A percentile compares a stretch with the other conserved stretches of the same genome.
These are phyloP conservation scores for Sporothrix pseudoabietina DNA, from an alignment of 2,329 filamentous ascomycete species.

Conservation along the genomic window DNA sequence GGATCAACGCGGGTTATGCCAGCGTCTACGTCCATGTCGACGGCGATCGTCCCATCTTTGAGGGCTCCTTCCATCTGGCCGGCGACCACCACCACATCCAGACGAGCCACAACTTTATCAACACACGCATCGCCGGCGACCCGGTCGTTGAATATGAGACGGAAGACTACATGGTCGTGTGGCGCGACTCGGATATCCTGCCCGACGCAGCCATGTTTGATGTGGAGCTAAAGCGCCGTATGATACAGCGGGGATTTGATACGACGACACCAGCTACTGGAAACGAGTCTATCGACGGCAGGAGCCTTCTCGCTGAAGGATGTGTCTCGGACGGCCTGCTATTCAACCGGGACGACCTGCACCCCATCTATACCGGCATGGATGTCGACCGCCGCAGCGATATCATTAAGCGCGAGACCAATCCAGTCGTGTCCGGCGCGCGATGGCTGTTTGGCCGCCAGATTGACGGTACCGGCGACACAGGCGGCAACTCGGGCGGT, in stretches of 20 bases:
- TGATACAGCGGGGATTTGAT: slow-evolving; percentile 36
- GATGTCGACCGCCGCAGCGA: slow-evolving; percentile 49
- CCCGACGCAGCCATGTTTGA: slow-evolving; percentile 46
- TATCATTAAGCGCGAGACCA: slow-evolving; percentile 49
- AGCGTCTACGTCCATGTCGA: slow-evolving; percentile 77
- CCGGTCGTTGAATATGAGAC: slow-evolving; percentile 60
- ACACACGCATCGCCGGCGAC: slow-evolving; percentile 71
- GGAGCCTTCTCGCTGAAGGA: slow-evolving; percentile 39
- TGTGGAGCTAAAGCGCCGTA: slow-evolving; percentile 64
- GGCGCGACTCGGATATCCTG: slow-evolving; percentile 83
- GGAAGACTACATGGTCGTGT: slow-evolving; percentile 84
- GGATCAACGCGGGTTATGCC: slow-evolving; percentile 85
- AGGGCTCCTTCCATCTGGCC: slow-evolving; percentile 81
- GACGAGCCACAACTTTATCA: slow-evolving; percentile 70
- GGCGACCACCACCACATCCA: slow-evolving; percentile 87
- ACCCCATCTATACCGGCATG: slow-evolving; percentile 63
- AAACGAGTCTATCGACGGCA: slow-evolving; percentile 38
- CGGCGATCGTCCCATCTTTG: slow-evolving; percentile 77
- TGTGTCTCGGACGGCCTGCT: slow-evolving; percentile 75
- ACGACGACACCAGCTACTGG: slow-evolving; percentile 37
- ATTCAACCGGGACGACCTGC: slow-evolving; percentile 76
- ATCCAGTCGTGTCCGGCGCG: slow-evolving; percentile 39
- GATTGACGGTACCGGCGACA: slow-evolving; percentile 61
- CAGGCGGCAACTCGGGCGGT: slow-evolving; percentile 73
- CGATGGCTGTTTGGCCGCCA: slow-evolving; percentile 70